Evolutionary conservation across 202 grass and related monocot species (phyloP).

Genomic region (Schoenoplectus tabernaemontani): DNA sequence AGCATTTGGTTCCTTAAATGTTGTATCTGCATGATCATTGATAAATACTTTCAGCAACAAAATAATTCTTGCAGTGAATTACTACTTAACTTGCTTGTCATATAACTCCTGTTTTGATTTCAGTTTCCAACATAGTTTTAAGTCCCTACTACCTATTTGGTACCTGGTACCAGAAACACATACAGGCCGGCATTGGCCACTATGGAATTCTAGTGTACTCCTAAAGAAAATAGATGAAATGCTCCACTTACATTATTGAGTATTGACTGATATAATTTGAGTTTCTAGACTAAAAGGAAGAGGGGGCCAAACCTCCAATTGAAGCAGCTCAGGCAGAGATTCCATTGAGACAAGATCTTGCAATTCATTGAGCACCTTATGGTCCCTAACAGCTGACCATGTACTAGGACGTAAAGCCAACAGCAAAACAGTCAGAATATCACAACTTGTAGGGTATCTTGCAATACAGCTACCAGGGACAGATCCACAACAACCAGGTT

Average conservation of each 20-base stretch:
- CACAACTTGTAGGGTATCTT: constrained; percentile 42
- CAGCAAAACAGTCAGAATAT: constrained; percentile 61
- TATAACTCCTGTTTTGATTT: background rate
- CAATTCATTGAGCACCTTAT: constrained; percentile 52
- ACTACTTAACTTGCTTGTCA: background rate
- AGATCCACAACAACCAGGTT: constrained; percentile 14
- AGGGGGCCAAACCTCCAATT: constrained; percentile 52
- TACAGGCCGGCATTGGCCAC: background rate
- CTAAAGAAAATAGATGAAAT: no score
- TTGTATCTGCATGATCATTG: constrained; percentile 46
- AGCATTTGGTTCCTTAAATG: constrained; percentile 65
- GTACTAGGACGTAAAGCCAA: constrained; percentile 50
- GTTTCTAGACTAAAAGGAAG: constrained; percentile 12
- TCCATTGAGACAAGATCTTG: constrained; percentile 52
- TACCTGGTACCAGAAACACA: background rate
- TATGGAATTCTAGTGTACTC: background rate
- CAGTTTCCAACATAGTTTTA: background rate
- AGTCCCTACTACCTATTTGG: background rate
- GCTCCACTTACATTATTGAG: no score
- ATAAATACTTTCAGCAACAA: constrained; percentile 9
- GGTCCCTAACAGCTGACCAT: constrained; percentile 48
- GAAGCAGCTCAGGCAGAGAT: constrained; percentile 53
- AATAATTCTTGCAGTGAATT: background rate
- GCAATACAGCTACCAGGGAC: background rate
- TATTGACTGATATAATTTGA: no score